Conservation (phyloP, 1,139 yeast species). For the Scheffersomyces illinoinensis region DNA sequence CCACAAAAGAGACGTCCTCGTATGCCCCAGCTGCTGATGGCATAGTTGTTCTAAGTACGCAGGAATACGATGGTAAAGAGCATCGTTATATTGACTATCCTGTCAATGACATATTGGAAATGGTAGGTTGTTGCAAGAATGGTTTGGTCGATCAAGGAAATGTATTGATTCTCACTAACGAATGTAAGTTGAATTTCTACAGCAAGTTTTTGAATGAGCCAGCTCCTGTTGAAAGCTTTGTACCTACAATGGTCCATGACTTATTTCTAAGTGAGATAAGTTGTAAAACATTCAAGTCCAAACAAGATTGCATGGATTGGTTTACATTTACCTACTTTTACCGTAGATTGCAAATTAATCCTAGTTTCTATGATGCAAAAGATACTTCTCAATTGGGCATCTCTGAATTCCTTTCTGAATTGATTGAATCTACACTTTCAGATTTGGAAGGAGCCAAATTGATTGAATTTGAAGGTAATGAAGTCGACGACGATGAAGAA, state of each 20-base stretch:
- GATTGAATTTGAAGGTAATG: conserved; percentile 57
- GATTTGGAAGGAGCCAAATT: conserved; percentile 64
- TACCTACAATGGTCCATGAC: conserved; percentile 62
- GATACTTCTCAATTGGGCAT: conserved; percentile 67
- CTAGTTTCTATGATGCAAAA: conserved; percentile 80
- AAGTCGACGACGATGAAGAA: conserved; percentile 42
- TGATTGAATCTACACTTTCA: conserved; percentile 71
- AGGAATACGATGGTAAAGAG: conserved; percentile 70
- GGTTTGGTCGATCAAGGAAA: conserved; percentile 22
- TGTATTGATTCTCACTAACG: conserved; percentile 59
- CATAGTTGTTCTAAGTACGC: conserved; percentile 72
- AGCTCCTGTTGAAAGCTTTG: conserved; percentile 79
- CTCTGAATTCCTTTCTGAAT: conserved; percentile 78
- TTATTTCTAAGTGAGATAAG: conserved; percentile 71
- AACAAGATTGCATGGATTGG: conserved; percentile 92
- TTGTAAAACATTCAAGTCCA: conserved; percentile 58
- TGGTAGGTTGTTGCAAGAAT: conserved; percentile 63
- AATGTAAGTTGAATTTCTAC: conserved; percentile 61
- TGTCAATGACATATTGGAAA: conserved; percentile 64
- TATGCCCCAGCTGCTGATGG: conserved; percentile 53
- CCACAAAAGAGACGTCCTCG: conserved; percentile 56
- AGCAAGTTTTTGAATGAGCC: conserved; percentile 72
- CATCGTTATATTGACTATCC: conserved; percentile 71
- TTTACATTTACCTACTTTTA: conserved; percentile 82
- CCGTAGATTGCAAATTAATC: conserved; percentile 76